Base-by-base conservation (phyloP, 441 rosid species). In the Euphorbia celastroides region DNA sequence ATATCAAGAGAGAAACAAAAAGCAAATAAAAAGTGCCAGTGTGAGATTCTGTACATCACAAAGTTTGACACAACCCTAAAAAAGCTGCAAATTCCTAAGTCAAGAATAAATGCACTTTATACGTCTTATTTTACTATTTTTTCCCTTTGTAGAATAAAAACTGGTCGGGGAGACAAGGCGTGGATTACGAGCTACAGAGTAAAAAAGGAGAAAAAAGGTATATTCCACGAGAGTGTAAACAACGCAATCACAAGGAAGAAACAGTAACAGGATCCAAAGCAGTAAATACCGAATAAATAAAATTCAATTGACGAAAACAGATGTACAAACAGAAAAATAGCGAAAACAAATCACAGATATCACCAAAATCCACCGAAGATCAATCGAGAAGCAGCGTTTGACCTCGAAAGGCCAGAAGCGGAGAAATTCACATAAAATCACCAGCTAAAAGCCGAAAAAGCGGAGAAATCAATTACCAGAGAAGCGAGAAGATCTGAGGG, bases 321-420 rank as follows among this genome's bases (percentile, higher is more conserved):
- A 4, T 34, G 38, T 34, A 34, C 38, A 34, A 34, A 34, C 38
- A 38, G 1, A 38, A 38, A n/a, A 44, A 73, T 34, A 64, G 32
- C 59, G 68, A 58, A 58, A 57, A 77, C 69, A 69, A 20, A 23
- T 12, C 38, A 38, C 68, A 55, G 42, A 57, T 31, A 50, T 10
- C 44, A 57, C 10, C 22, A n/a, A n/a, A 46, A 12, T 17, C 19
- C 17, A 56, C 1, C 2, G 28, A 67, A 20, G 64, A 67, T 67
- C 56, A 19, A 41, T 19, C 7, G 31, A 19, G 7, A 16, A 30
- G 22, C 8, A 28, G 23, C 8, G 52, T 48, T 17, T 14, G 9
- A 13, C 34, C n/a, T 27, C 9, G 17, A 55, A n/a, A 55, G 26
- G 7, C 4, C 11, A 55, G 7, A 13, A 55, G 28, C 23, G 60